Conservation (phyloP, 1,284 basidiomycete species). For the Testicularia cyperi region DNA sequence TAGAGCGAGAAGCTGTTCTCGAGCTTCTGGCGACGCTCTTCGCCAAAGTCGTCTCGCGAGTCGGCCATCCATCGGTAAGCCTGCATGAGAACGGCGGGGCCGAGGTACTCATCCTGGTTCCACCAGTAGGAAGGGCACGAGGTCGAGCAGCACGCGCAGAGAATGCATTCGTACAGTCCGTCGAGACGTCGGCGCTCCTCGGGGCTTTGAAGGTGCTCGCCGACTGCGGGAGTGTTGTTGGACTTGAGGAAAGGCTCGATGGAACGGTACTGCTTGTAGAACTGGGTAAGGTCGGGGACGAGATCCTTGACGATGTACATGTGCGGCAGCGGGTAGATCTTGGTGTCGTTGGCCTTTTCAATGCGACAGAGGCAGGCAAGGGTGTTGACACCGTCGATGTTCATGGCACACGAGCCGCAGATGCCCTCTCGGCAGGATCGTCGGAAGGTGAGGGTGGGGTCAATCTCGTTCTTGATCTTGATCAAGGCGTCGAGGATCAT, state of each 20-base stretch:
- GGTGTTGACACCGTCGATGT: conserved; percentile 92
- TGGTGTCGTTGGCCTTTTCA: conserved; percentile 73
- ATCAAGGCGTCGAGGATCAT: conserved; percentile 91
- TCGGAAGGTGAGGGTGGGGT: conserved; percentile 93
- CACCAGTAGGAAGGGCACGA: conserved; percentile 93
- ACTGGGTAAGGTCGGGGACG: conserved; percentile 80
- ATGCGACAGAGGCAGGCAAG: conserved; percentile 96
- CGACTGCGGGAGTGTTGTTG: conserved; percentile 60
- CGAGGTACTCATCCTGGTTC: conserved; percentile 98
- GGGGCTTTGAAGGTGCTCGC: conserved; percentile 81
- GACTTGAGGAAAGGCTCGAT: conserved; percentile 69
- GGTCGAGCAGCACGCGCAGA: conserved; percentile 76
- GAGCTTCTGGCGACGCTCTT: conserved; percentile 83
- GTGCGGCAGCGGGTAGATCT: conserved; percentile 98
- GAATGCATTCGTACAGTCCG: conserved; percentile 80
- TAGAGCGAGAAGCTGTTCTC: conserved; percentile 95
- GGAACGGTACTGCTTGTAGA: conserved; percentile 99
- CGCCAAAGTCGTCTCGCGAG: conserved; percentile 79
- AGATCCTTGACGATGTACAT: conserved; percentile 99
- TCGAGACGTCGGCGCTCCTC: conserved; percentile 95
- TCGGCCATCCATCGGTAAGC: conserved; percentile 92
- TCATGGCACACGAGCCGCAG: conserved; percentile 98
- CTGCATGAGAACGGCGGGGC: conserved; percentile 89
- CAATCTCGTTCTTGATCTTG: conserved; percentile 98
- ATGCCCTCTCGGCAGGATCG: conserved; percentile 97